Evolutionary conservation across 768 basidiomycete species (phyloP), one percentile per base, ranked within the genome.

Genomic region (Boletus sp.): DNA sequence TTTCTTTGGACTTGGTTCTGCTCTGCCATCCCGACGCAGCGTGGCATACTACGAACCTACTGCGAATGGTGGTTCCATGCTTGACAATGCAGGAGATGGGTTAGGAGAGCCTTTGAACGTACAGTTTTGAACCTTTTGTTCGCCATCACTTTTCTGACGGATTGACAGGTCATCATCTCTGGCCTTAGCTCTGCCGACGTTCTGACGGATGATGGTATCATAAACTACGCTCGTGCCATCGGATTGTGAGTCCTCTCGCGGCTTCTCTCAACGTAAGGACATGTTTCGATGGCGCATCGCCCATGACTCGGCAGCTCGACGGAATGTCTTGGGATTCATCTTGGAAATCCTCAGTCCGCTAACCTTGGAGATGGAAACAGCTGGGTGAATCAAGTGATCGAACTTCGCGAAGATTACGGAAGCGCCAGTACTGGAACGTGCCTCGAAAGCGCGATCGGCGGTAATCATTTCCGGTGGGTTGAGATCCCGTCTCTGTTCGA

Each of bases 181-280:
- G 85, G 80, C 1, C 66, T 80, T 42, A 87, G 85, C 58, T 85
- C 83, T 5, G 68, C 82, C 3, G 73, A 47, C 1, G 82, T 87
- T 24, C 79, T 87, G 50, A 84, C 80, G 1, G 76, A 83, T 55
- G 59, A 68, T 36, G 85, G 86, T 1, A 68, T 86, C 52, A 37
- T 83, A 33, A 85, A 84, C 62, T 88, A 77, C 64, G 85, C 83
- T 1, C 74, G 66, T 20, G 78, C 85, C 4, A 78, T 87, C 56
- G 85, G 84, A n/a, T 86, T 86, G 85, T 87, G 58, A 61, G 80
- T 67, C 2, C 1, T 15, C 40, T 50, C 4, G 4, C 17, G 11
- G 7, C 33, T 10, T 24, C 24, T 24, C 24, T 24, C 24, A 24
- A 35, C 7, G 6, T 7, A 12, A 37, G 15, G 15, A 36, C 17